Evolutionary conservation across 805 yeast genomes (phyloP).

Genomic region (Teunomyces cretensis): DNA sequence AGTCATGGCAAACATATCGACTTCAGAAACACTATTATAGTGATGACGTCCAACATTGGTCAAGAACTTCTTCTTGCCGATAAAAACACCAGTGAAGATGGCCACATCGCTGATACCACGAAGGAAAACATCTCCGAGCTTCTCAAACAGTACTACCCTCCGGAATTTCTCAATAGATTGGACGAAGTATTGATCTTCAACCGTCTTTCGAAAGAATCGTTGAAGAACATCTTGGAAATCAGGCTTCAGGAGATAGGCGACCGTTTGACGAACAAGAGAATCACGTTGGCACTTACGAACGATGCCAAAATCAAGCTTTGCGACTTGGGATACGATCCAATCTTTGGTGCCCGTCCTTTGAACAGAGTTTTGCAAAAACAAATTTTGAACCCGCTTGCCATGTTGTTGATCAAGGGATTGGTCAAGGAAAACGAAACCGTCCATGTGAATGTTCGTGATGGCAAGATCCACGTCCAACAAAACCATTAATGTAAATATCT

Average conservation of each 20-base stretch:
- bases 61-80: slow-evolving; percentile 82
- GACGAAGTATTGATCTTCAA: slow-evolving; percentile 95
- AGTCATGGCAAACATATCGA: slow-evolving; percentile 94
- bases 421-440: slow-evolving; percentile 44
- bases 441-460: slow-evolving; percentile 23
- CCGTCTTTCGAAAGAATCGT: slow-evolving; percentile 73
- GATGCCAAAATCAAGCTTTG: slow-evolving; percentile 78
- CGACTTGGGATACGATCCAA: slow-evolving; percentile 83
- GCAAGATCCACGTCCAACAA: slow-evolving; percentile 27
- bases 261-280: slow-evolving; percentile 76
- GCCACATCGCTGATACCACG: slow-evolving; percentile 53
- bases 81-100: slow-evolving; percentile 55
- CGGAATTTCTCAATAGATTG: slow-evolving; percentile 91
- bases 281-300: slow-evolving; percentile 52
- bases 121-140: slow-evolving; percentile 62
- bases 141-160: slow-evolving; percentile 77
- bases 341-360: slow-evolving; percentile 95
- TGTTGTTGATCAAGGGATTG: slow-evolving; percentile 75
- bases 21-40: slow-evolving; percentile 90
- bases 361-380: slow-evolving; percentile 84
- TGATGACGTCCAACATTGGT: slow-evolving; percentile 96
- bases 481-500: slow-evolving; percentile 22
- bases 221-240: slow-evolving; percentile 80
- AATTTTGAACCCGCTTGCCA: slow-evolving; percentile 87
- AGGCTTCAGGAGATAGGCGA: slow-evolving; percentile 79